A percentile compares a stretch with the other conserved stretches of the same genome.
These are phyloP conservation scores for Candida hispaniensis DNA, from an alignment of 805 yeast genomes.

Conservation along the genomic window DNA sequence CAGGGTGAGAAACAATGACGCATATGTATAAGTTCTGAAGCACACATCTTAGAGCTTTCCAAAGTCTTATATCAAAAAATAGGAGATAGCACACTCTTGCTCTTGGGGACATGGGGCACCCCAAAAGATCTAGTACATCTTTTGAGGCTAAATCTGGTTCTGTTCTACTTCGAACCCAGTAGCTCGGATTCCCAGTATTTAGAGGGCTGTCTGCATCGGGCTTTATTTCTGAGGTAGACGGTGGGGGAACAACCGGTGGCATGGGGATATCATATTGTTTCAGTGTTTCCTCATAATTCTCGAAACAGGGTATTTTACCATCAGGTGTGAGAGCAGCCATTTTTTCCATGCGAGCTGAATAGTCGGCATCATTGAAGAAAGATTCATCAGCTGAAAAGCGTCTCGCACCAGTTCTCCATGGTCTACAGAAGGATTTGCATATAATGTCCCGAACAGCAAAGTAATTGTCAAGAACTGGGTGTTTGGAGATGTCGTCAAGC, in stretches of 20 bases:
- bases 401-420: constrained; percentile 49
- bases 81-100: constrained; percentile 46
- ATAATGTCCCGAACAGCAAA: constrained; percentile 39
- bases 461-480: constrained; percentile 43
- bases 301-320: constrained; percentile 11
- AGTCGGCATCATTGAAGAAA: constrained; percentile 4
- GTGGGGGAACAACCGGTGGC: no score
- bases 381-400: constrained; percentile 13
- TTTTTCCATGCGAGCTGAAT: constrained; percentile 7
- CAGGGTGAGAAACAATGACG: constrained; percentile 49
- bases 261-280: constrained; percentile 5
- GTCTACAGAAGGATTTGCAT: constrained; percentile 46
- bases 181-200: constrained; percentile 11
- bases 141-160: constrained; percentile 5
- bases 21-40: constrained; percentile 58
- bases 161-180: constrained; percentile 9
- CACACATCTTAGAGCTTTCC: constrained; percentile 48
- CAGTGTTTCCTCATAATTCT: constrained; percentile 11
- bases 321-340: constrained; percentile 12
- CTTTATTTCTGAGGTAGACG: no score
- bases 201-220: constrained; percentile 8
- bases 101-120: constrained; percentile 14
- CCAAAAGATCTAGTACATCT: constrained; percentile 13
- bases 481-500: constrained; percentile 48
- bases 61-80: constrained; percentile 59